These are phyloP conservation scores for Cairneyella variabilis DNA, from an alignment of 495 filamentous ascomycete genomes.

Conservation along the genomic window DNA sequence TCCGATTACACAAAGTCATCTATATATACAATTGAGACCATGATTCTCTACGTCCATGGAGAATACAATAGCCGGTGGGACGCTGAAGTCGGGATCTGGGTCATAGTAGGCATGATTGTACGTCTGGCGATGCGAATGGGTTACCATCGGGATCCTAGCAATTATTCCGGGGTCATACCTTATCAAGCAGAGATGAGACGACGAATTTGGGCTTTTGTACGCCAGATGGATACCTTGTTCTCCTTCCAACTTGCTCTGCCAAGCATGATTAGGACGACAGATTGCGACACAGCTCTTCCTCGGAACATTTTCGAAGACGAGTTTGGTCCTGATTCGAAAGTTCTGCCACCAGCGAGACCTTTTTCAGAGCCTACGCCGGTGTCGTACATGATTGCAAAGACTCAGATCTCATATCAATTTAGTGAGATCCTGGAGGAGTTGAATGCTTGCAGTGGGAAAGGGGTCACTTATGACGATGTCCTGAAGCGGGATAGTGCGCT, in stretches of 20 bases:
- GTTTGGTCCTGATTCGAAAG: conserved; percentile 72
- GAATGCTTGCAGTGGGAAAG: conserved; percentile 40
- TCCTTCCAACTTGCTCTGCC: conserved; percentile 90
- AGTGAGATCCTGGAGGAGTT: conserved; percentile 49
- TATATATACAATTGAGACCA: conserved; percentile 81
- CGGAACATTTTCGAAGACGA: conserved; percentile 94
- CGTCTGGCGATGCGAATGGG: conserved; percentile 92
- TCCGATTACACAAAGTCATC: conserved; percentile 89
- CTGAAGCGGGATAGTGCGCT: conserved; percentile 70
- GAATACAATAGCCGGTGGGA: conserved; percentile 77
- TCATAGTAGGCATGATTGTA: conserved; percentile 75
- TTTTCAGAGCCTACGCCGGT: conserved; percentile 77
- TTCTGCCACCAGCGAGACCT: conserved; percentile 71
- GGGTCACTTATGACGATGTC: conserved; percentile 71
- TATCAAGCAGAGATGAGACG: conserved; percentile 92
- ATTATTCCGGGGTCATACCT: conserved; percentile 75
- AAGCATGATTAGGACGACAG: conserved; percentile 76
- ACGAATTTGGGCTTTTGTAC: conserved; percentile 82
- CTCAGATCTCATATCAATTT: conserved; percentile 40
- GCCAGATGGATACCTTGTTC: conserved; percentile 77
- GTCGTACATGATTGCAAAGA: conserved; percentile 81
- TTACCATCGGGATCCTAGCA: conserved; percentile 86
- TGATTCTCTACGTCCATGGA: conserved; percentile 80
- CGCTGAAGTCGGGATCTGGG: conserved; percentile 76
- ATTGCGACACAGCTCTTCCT: conserved; percentile 83